Base-by-base conservation (phyloP, 2,329 filamentous ascomycete genomes). In the Fusarium chlamydosporum region DNA sequence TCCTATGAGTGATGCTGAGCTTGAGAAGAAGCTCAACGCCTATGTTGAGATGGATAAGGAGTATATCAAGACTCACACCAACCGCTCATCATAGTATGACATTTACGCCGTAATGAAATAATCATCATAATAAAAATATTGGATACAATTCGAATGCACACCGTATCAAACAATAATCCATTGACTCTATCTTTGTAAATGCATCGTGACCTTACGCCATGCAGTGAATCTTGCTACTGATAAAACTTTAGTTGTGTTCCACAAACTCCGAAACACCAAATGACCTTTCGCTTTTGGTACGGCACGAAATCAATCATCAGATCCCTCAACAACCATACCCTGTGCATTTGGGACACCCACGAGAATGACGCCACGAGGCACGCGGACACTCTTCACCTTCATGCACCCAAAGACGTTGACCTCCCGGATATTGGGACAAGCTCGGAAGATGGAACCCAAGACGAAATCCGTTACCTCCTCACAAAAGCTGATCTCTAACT, bases 401-500 rank as follows among this genome's bases (percentile, higher is more conserved):
- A 91, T 89, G 76, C 88, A 89, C 13, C 88, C 88, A 79, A 89
- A 90, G 1, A 90, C 86, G 47, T 88, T 88, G 47, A 90, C 76
- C 72, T 86, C 84, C 67, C 82, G 83, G 60, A 91, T 77, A 34
- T 82, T 85, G 0, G 90, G 90, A 66, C 90, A 92, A 50, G 82
- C 81, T 20, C 85, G 82, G 79, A 92, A 92, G 58, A 92, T 86
- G 60, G 81, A 83, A 0, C 87, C 87, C 5, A 92, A 81, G 2
- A 92, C 80, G 53, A 87, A 85, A 69, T 92, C 90, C 18, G 88
- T 89, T 7, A 92, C 86, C 31, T 87, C 81, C 57, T 89, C 88
- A 70, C 89, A 91, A 77, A 97, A 96, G 54, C 90, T 92, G 42
- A 96, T 82, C 76, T 97, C 93, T 42, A 97, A 82, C 59, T 91